Percentiles rank a stretch among this genome's conserved stretches.
phyloP scores from a whole-genome alignment of 2,329 filamentous ascomycete species.

The Diplodia scrobiculata region DNA sequence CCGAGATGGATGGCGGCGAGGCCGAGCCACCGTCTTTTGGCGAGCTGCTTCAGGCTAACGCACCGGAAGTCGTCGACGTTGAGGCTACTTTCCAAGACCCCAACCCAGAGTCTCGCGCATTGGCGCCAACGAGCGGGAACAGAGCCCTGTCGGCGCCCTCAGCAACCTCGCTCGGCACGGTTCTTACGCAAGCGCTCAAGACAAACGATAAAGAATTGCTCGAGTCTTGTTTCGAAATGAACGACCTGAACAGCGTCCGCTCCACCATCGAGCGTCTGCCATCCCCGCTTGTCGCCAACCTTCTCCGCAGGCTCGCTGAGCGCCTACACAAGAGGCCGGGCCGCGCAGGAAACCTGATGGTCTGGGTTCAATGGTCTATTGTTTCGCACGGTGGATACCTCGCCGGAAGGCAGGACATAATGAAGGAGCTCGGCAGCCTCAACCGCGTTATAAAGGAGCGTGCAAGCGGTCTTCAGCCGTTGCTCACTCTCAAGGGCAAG shows the following conservation, averaged over 20 bases:
- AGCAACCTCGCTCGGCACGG: slow-evolving; percentile 81
- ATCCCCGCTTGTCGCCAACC: slow-evolving; percentile 73
- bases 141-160: slow-evolving; percentile 63
- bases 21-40: slow-evolving; percentile 71
- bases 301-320: slow-evolving; percentile 83
- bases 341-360: slow-evolving; percentile 83
- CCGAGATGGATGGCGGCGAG: slow-evolving; percentile 37
- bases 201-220: slow-evolving; percentile 89
- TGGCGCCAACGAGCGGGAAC: slow-evolving; percentile 48
- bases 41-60: slow-evolving; percentile 72
- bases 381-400: slow-evolving; percentile 90
- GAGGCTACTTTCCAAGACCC: slow-evolving; percentile 55
- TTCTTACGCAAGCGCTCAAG: slow-evolving; percentile 88
- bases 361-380: slow-evolving; percentile 95
- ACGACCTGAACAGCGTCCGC: slow-evolving; percentile 74
- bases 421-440: slow-evolving; percentile 74
- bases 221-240: slow-evolving; percentile 85
- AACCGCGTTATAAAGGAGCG: slow-evolving; percentile 87
- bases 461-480: slow-evolving; percentile 75
- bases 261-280: slow-evolving; percentile 89
- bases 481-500: slow-evolving; percentile 90
- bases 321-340: slow-evolving; percentile 84
- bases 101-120: slow-evolving; percentile 50
- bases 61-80: slow-evolving; percentile 76
- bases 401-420: slow-evolving; percentile 79